These are phyloP conservation scores for Lithohypha guttulata DNA, from an alignment of 2,329 filamentous ascomycete species.

Conservation along the genomic window DNA sequence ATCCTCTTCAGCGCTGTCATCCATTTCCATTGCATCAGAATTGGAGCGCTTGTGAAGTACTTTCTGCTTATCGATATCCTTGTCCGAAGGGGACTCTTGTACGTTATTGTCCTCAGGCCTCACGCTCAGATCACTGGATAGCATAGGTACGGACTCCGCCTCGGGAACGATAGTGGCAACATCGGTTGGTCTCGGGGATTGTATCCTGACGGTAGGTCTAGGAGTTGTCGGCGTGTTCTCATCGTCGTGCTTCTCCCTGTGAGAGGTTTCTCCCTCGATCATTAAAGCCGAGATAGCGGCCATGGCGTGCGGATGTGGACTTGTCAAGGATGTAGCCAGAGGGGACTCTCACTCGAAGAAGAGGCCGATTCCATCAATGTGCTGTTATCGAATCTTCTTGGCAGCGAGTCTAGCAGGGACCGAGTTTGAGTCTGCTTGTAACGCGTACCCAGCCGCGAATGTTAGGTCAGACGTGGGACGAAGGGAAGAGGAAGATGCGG, in stretches of 20 bases:
- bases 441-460: too few relatives aligned
- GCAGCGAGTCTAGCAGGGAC: too few relatives aligned
- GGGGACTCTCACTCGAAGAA: too few relatives aligned
- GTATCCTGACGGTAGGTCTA: background rate
- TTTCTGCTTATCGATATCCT: background rate
- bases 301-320: conserved; percentile 2
- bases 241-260: background rate
- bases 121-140: background rate
- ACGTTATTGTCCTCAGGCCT: background rate
- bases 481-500: too few relatives aligned
- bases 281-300: conserved; percentile 8
- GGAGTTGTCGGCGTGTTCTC: background rate
- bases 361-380: conserved; percentile 6
- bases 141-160: too few relatives aligned
- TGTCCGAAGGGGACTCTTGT: background rate
- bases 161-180: background rate
- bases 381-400: too few relatives aligned
- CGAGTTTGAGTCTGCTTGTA: too few relatives aligned
- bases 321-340: too few relatives aligned
- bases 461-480: too few relatives aligned
- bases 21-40: conserved; percentile 17
- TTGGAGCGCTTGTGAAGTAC: conserved; percentile 37
- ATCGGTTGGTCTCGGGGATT: background rate
- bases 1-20: conserved; percentile 49
- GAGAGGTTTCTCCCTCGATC: background rate